Base-by-base conservation (phyloP, 805 yeast species). In the Spathaspora boniae region DNA sequence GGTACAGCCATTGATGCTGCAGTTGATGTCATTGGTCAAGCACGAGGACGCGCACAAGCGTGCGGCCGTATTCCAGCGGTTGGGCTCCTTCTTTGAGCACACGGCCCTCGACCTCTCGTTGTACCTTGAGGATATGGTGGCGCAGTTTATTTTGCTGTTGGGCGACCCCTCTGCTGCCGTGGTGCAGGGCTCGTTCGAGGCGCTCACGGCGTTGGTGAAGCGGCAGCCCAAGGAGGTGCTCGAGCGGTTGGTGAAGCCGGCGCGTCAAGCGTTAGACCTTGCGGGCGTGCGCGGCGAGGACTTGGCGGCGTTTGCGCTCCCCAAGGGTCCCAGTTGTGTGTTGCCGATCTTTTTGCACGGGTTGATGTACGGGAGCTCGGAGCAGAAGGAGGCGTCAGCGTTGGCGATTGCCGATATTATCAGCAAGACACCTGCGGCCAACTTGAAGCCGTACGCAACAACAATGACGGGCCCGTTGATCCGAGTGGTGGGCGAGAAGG, bases 401-500 rank as follows among this genome's bases (percentile, higher is more conserved):
- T 64, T 82, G 52, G 96, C 87, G 38, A 86, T 93, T 51, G 93
- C 95, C 4, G 89, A 82, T 51, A 65, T 93, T 40, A 84, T 89
- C 30, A 83, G 81, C 31, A 80, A 87, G 50, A 86, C 98, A 0
- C 93, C 93, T 15, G 80, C 93, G n/a, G 70, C 76, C 8, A 78
- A 74, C 40, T 75, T 93, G 60, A 85, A 80, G 58, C 86, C 96
- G 22, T 86, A 81, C 61, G 96, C 94, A 16, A 91, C 98, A 6
- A 79, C 80, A 18, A 86, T 94, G 44, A 89, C 96, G 18, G 99
- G 99, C 64, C 98, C 98, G 26, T 73, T 93, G 54, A 93, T 93
- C 62, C 87, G 99, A 72, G 95, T 91, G 38, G 86, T 91, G 54
- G 98, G 99, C 53, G 99, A 93, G 61, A 80, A 96, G 60, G 91